These are phyloP conservation scores for Fusarium sp. DNA, from an alignment of 2,329 filamentous ascomycete species.

Conservation along the genomic window DNA sequence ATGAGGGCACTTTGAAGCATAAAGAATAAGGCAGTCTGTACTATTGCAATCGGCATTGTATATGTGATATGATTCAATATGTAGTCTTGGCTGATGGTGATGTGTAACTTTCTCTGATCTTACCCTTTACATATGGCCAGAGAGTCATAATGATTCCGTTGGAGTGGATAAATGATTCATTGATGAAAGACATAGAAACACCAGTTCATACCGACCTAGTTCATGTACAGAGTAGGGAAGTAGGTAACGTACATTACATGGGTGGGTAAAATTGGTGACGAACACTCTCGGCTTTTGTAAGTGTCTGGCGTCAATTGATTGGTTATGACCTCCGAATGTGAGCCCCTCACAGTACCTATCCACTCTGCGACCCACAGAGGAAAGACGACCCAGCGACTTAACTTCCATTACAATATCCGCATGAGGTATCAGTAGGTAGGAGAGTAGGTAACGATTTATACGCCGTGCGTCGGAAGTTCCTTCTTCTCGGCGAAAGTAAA, in stretches of 20 bases:
- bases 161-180: neutral
- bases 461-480: conserved; percentile 11
- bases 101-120: neutral
- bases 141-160: neutral
- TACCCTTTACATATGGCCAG: neutral
- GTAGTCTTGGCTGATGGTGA: neutral
- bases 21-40: neutral
- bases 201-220: neutral
- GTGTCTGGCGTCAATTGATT: neutral
- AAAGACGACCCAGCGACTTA: neutral
- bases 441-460: neutral
- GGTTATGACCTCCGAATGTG: neutral
- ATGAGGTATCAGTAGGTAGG: neutral
- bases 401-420: neutral
- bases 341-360: neutral
- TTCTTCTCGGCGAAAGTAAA: neutral
- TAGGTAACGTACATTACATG: neutral
- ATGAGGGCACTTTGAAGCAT: conserved; percentile 26
- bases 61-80: too few relatives aligned
- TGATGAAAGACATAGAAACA: neutral
- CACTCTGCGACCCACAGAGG: neutral
- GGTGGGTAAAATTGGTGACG: neutral
- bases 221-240: neutral
- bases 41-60: neutral
- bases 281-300: neutral